Conservation (phyloP, 2,329 filamentous ascomycete species). For the Beauveria brongniartii region DNA sequence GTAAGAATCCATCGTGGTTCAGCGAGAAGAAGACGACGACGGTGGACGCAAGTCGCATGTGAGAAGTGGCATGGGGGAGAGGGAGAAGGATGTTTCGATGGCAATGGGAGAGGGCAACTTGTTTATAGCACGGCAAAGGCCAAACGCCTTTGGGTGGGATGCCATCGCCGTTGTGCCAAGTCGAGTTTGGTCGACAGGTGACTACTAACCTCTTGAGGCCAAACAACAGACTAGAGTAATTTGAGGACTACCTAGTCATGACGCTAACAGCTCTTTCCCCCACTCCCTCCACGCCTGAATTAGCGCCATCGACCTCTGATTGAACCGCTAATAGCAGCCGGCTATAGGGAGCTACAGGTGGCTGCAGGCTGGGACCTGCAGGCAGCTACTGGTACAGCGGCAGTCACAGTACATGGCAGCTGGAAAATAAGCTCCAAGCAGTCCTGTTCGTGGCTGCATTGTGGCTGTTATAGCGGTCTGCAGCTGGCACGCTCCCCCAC, state of each 20-base stretch:
- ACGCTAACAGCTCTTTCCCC: neutral
- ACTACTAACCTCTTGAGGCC: no score
- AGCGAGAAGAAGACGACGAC: neutral
- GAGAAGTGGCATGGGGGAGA: neutral
- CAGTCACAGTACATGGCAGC: no score
- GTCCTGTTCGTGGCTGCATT: no score
- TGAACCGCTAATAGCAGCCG: neutral
- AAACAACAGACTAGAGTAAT: no score
- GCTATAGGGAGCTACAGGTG: neutral
- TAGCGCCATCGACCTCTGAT: neutral
- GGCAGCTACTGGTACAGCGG: no score
- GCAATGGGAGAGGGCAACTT: neutral
- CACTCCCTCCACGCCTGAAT: neutral
- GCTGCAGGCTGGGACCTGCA: no score
- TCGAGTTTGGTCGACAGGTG: neutral
- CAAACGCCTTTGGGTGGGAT: neutral
- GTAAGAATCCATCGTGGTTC: neutral
- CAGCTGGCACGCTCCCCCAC: no score
- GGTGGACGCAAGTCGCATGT: neutral
- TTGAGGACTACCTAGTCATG: no score
- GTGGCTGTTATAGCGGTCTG: no score
- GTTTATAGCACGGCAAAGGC: neutral
- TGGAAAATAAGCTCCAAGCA: no score
- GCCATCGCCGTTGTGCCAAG: neutral
- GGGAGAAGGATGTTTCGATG: neutral